These are phyloP conservation scores for Durotheca rogersii DNA, from an alignment of 495 filamentous ascomycete species.

Conservation along the genomic window DNA sequence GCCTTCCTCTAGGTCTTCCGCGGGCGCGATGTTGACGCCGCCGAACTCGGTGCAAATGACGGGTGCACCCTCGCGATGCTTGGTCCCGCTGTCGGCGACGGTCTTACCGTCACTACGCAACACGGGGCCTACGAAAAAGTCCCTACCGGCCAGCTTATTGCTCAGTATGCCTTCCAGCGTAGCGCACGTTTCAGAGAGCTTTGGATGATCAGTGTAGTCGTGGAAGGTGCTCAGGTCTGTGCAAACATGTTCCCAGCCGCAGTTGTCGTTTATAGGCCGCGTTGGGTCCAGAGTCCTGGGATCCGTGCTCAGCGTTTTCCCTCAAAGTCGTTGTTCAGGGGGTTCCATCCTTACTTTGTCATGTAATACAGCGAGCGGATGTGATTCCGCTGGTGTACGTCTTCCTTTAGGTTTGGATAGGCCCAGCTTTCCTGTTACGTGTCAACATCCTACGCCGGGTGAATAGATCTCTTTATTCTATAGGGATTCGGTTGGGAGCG, in stretches of 20 bases:
- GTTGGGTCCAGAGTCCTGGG: slow-evolving; percentile 56
- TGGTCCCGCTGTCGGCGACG: slow-evolving; percentile 48
- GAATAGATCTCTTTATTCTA: background rate
- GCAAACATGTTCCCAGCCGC: slow-evolving; percentile 61
- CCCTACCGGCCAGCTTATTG: slow-evolving; percentile 41
- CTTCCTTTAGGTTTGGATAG: slow-evolving; percentile 52
- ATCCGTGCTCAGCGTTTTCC: too few species aligned
- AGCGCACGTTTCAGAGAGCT: slow-evolving; percentile 50
- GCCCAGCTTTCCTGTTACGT: slow-evolving; percentile 53
- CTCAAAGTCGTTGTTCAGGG: too few species aligned
- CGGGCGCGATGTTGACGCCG: slow-evolving; percentile 58
- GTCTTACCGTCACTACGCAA: slow-evolving; percentile 19
- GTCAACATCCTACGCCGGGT: slow-evolving; percentile 1
- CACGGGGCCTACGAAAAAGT: slow-evolving; percentile 52
- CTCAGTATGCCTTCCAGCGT: slow-evolving; percentile 48
- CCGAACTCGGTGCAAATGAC: slow-evolving; percentile 62
- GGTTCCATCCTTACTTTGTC: slow-evolving; percentile 55
- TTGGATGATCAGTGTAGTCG: slow-evolving; percentile 56
- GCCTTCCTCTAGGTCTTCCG: slow-evolving; percentile 29
- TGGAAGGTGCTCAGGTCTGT: slow-evolving; percentile 63
- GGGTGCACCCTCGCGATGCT: slow-evolving; percentile 51
- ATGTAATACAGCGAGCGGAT: slow-evolving; percentile 58
- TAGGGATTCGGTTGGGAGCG: background rate
- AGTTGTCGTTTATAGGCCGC: slow-evolving; percentile 63
- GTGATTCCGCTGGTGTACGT: slow-evolving; percentile 57